These are phyloP conservation scores for Cladosporium oxysporum DNA, from an alignment of 2,329 filamentous ascomycete genomes.

Conservation along the genomic window DNA sequence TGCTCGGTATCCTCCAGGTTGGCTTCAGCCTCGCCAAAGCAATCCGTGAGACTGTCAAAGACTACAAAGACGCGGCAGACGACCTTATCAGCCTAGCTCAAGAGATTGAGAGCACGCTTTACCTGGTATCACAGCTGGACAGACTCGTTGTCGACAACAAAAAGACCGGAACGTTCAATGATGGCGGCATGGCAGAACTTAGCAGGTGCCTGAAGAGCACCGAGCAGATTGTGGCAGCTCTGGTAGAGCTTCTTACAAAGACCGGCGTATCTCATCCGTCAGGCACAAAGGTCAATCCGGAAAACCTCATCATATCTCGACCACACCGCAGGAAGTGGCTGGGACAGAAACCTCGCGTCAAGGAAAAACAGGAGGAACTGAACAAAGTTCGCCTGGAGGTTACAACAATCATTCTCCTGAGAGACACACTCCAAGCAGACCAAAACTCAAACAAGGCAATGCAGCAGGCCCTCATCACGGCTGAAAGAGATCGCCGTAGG, in stretches of 20 bases:
- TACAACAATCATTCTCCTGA: background rate
- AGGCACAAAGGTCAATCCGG: background rate
- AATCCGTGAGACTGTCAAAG: background rate
- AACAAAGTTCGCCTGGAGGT: background rate
- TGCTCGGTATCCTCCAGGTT: background rate
- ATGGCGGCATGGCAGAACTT: background rate
- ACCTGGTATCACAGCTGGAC: background rate
- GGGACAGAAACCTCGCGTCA: background rate
- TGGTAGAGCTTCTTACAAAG: background rate
- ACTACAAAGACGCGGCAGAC: background rate
- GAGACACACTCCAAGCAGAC: background rate
- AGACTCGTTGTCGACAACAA: background rate
- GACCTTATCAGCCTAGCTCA: background rate
- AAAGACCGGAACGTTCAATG: background rate
- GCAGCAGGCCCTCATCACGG: background rate
- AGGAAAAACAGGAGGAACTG: background rate
- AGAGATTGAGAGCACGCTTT: background rate
- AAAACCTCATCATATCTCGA: background rate
- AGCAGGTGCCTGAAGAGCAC: background rate
- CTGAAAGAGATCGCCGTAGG: background rate
- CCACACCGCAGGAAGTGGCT: background rate
- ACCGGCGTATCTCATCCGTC: background rate
- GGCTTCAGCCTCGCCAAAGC: slow-evolving; percentile 1
- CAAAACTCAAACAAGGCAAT: background rate
- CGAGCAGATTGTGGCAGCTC: background rate